These are phyloP conservation scores for Calonectria ilicicola DNA, from an alignment of 2,329 filamentous ascomycete species.

Conservation along the genomic window DNA sequence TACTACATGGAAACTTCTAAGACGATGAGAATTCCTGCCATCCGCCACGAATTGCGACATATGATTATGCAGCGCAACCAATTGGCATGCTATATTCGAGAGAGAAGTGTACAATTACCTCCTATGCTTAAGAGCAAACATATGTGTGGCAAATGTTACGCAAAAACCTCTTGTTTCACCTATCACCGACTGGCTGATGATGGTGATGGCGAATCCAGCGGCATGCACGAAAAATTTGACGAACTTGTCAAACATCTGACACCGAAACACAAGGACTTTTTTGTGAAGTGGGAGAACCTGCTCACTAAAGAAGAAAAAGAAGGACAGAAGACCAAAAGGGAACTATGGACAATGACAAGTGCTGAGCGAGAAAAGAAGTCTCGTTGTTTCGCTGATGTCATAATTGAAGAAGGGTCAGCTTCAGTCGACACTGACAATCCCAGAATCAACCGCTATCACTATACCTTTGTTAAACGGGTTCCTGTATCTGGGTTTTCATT, in stretches of 20 bases:
- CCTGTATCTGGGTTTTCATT: constrained; percentile 79
- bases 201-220: constrained; percentile 84
- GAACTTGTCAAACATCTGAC: constrained; percentile 84
- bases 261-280: constrained; percentile 81
- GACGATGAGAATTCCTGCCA: constrained; percentile 84
- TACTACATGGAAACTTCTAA: constrained; percentile 96
- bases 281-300: constrained; percentile 93
- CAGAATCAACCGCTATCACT: constrained; percentile 93
- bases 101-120: constrained; percentile 83
- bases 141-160: constrained; percentile 89
- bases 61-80: constrained; percentile 98
- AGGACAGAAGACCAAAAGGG: constrained; percentile 85
- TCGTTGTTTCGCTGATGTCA: constrained; percentile 88
- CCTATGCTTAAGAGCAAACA: constrained; percentile 87
- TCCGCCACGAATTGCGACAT: constrained; percentile 89
- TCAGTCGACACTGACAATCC: constrained; percentile 75
- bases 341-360: constrained; percentile 97
- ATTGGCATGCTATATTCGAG: constrained; percentile 85
- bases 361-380: constrained; percentile 87
- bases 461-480: constrained; percentile 83
- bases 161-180: constrained; percentile 89
- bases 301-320: constrained; percentile 96
- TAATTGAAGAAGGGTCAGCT: constrained; percentile 83
- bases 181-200: constrained; percentile 93
- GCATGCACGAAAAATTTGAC: constrained; percentile 84